Percentiles rank a stretch among this genome's conserved stretches.
phyloP scores from a whole-genome alignment of 306 rosid genomes.

The Bauhinia variegata region DNA sequence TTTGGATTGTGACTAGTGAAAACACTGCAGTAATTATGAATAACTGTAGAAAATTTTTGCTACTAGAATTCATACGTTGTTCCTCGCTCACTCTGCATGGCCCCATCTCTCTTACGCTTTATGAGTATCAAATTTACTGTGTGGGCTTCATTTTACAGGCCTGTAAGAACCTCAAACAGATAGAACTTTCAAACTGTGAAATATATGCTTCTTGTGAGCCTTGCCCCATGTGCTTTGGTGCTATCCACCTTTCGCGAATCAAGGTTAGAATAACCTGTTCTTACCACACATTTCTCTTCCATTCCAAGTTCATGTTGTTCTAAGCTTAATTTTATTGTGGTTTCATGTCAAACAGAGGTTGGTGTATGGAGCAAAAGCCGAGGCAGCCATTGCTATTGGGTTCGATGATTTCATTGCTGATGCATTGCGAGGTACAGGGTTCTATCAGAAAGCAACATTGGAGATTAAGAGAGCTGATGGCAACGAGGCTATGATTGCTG shows the following conservation, averaged over 20 bases:
- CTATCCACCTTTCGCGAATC: conserved; percentile 91
- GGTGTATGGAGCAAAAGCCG: conserved; percentile 96
- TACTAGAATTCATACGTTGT: conserved; percentile 6
- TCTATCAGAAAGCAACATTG: conserved; percentile 82
- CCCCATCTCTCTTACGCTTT: not conserved
- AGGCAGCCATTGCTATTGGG: conserved; percentile 94
- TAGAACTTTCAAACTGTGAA: conserved; percentile 88
- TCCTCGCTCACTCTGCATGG: not conserved
- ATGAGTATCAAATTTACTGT: conserved; percentile 7
- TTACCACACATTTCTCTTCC: not conserved
- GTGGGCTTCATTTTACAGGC: conserved; percentile 56
- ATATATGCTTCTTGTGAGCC: conserved; percentile 97
- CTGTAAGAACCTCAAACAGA: conserved; percentile 80
- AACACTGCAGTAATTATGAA: not conserved
- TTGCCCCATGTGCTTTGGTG: conserved; percentile 99
- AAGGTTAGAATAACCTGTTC: conserved; percentile 56
- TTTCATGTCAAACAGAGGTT: conserved; percentile 63
- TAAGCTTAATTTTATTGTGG: conserved; percentile 10
- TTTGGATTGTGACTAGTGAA: not conserved
- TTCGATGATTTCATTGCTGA: conserved; percentile 94
- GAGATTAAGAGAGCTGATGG: conserved; percentile 97
- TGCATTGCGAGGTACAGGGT: conserved; percentile 87
- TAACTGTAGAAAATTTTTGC: not conserved
- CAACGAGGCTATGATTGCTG: conserved; percentile 75
- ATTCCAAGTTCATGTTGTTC: conserved; percentile 1